Percentiles rank a stretch among this genome's conserved stretches.
phyloP scores from a whole-genome alignment of 805 yeast species.

The Candida corydali region DNA sequence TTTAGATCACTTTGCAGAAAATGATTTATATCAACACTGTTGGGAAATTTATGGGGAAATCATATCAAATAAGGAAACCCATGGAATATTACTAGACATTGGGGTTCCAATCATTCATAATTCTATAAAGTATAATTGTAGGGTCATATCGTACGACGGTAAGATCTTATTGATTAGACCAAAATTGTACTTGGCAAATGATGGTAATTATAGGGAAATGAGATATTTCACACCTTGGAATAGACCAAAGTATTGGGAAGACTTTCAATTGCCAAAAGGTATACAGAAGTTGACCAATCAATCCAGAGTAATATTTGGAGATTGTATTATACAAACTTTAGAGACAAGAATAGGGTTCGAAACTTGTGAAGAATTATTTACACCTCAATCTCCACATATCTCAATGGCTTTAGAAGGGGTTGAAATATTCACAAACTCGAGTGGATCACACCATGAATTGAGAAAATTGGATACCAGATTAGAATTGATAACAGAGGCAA shows the following conservation, averaged over 20 bases:
- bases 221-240: constrained; percentile 95
- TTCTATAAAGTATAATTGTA: constrained; percentile 86
- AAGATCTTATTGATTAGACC: constrained; percentile 85
- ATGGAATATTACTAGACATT: constrained; percentile 78
- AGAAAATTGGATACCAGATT: constrained; percentile 84
- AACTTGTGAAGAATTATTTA: constrained; percentile 96
- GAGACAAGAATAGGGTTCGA: constrained; percentile 96
- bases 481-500: constrained; percentile 84
- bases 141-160: constrained; percentile 77
- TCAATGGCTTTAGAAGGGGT: constrained; percentile 92
- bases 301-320: constrained; percentile 73
- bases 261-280: constrained; percentile 63
- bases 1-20: constrained; percentile 88
- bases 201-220: constrained; percentile 98
- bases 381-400: constrained; percentile 94
- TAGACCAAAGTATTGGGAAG: constrained; percentile 71
- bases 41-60: constrained; percentile 94
- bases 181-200: constrained; percentile 89
- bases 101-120: constrained; percentile 94
- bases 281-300: constrained; percentile 69
- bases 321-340: constrained; percentile 76
- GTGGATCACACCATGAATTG: constrained; percentile 97
- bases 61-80: constrained; percentile 59
- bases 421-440: constrained; percentile 93
- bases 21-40: constrained; percentile 80